A percentile compares a stretch with the other conserved stretches of the same genome.
Conservation (phyloP, 2,329 filamentous ascomycete genomes). For the Apiospora koreana region DNA sequence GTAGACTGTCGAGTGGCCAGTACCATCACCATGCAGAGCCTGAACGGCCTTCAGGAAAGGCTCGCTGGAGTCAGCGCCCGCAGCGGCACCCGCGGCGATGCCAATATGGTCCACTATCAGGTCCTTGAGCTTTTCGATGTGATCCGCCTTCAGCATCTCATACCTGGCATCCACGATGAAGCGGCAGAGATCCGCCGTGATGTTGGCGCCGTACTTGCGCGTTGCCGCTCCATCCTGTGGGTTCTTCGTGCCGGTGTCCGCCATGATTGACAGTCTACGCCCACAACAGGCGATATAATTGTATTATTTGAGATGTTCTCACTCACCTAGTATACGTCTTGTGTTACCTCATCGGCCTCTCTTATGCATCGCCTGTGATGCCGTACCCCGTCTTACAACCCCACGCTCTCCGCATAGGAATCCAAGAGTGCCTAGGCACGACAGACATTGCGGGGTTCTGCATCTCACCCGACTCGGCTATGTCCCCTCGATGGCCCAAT, state of each 20-base stretch:
- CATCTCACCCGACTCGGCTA: not conserved
- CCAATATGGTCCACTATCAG: constrained; percentile 27
- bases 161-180: constrained; percentile 24
- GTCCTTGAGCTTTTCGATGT: constrained; percentile 25
- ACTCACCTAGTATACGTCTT: not conserved
- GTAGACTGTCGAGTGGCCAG: constrained; percentile 32
- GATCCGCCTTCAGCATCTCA: constrained; percentile 15
- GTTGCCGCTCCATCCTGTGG: not conserved
- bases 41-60: constrained; percentile 37
- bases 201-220: not conserved
- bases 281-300: not conserved
- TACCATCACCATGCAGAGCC: constrained; percentile 20
- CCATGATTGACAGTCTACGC: not conserved
- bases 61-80: constrained; percentile 24
- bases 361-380: not conserved
- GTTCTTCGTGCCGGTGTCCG: not conserved
- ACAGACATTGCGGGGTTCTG: not conserved
- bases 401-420: constrained; percentile 14
- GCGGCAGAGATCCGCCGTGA: constrained; percentile 20
- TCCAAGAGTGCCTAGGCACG: not conserved
- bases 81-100: constrained; percentile 24
- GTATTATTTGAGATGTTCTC: no score
- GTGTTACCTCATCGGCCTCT: not conserved
- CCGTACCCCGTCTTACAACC: constrained; percentile 8
- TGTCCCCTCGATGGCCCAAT: not conserved